Evolutionary conservation across 257 asterid species (phyloP).

Genomic region (Nicotiana knightiana): DNA sequence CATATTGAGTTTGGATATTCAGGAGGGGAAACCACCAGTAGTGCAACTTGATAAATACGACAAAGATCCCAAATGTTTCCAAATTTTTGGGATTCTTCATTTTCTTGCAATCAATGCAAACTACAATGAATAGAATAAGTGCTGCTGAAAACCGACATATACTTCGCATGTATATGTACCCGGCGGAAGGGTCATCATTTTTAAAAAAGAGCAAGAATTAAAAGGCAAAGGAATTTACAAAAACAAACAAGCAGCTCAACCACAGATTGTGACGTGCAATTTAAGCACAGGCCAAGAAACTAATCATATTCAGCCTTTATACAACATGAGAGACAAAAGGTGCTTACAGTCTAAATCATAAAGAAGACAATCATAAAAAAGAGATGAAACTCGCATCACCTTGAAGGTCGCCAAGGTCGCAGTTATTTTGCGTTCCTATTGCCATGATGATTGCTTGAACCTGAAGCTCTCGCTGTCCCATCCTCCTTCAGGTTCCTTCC

Average conservation of each 20-base stretch:
- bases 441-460: slow-evolving; percentile 72
- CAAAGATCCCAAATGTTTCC: neutral
- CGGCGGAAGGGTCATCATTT: neutral
- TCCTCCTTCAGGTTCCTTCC: slow-evolving; percentile 84
- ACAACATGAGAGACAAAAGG: neutral
- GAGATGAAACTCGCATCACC: slow-evolving; percentile 3
- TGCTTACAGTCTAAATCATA: neutral
- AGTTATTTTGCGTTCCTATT: slow-evolving; percentile 13
- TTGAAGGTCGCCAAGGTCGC: neutral
- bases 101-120: neutral
- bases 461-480: slow-evolving; percentile 62
- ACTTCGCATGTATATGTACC: neutral
- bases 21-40: neutral
- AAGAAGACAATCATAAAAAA: neutral
- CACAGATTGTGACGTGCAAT: slow-evolving; percentile 3
- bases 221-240: neutral
- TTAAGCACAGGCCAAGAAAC: neutral
- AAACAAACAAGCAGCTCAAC: slow-evolving; percentile 3
- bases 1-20: neutral
- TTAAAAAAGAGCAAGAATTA: neutral
- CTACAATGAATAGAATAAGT: neutral
- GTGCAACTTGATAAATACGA: neutral
- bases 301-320: neutral
- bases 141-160: neutral
- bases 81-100: neutral